Percentiles rank a stretch among this genome's conserved stretches.
Conservation (phyloP, 1,139 yeast genomes). For the Sugiyamaella japonica region DNA sequence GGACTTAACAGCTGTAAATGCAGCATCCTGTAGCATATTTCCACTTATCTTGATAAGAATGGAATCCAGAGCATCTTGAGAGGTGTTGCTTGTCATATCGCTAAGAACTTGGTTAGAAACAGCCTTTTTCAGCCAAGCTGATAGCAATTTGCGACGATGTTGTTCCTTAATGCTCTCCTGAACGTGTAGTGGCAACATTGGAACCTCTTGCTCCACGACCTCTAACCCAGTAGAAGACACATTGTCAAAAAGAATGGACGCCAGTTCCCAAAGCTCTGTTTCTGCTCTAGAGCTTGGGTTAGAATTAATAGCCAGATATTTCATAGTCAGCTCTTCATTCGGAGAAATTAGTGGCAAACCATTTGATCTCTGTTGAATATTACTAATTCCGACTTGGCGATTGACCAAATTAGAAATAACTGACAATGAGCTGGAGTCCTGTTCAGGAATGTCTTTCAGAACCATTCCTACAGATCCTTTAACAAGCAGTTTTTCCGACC, state of each 20-base stretch:
- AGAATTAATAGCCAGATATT: conserved; percentile 18
- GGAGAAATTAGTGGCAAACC: conserved; percentile 25
- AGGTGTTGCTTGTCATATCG: conserved; percentile 27
- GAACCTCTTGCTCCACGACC: conserved; percentile 15
- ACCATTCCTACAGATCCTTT: background rate
- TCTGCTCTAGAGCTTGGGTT: conserved; percentile 21
- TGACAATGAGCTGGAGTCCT: background rate
- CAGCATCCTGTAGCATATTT: conserved; percentile 63
- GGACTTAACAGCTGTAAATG: conserved; percentile 56
- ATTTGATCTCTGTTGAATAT: conserved; percentile 21
- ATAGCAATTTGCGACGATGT: conserved; percentile 49
- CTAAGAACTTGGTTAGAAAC: conserved; percentile 49
- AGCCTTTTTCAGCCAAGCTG: conserved; percentile 59
- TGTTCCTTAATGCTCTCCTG: conserved; percentile 42
- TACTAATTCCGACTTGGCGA: conserved; percentile 12
- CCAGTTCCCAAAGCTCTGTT: conserved; percentile 48
- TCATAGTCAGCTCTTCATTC: conserved; percentile 23
- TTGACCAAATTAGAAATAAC: background rate
- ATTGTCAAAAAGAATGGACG: conserved; percentile 60
- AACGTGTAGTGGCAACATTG: conserved; percentile 24
- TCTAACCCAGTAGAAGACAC: conserved; percentile 34
- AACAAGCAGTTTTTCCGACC: conserved; percentile 23
- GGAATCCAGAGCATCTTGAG: conserved; percentile 44
- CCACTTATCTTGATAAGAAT: conserved; percentile 56
- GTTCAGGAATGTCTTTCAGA: conserved; percentile 3